Base-by-base conservation (phyloP, 768 basidiomycete genomes). In the Lactarius quietus region DNA sequence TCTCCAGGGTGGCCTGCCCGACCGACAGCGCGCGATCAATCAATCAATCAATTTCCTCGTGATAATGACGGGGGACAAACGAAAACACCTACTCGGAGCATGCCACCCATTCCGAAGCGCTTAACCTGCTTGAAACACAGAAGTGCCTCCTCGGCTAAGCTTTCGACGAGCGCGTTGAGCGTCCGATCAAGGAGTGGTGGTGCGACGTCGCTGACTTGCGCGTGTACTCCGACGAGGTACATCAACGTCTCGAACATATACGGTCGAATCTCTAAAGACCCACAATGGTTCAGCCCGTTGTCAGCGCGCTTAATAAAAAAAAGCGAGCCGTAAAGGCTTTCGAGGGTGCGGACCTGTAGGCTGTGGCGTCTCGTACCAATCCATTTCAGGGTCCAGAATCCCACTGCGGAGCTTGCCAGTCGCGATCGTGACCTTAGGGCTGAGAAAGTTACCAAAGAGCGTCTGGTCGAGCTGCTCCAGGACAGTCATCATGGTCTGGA, bases 61-160 rank as follows among this genome's bases (percentile, higher is more conserved):
- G 48, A 26, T 14, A n/a, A 56, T 15, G 20, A 56, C 1, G 20
- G 10, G 15, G 51, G n/a, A 39, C 35, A 61, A 31, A 64, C 55
- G 41, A 20, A 20, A 41, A 81, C 89, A 65, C 74, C 41, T 48
- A 97, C 95, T 56, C 93, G 86, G 52, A 99, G 82, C 97, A 98
- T 98, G 10, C 97, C 97, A 35, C 97, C 97, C 89, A 98, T 97
- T 20, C 95, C 95, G 73, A 97, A 98, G 57, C 88, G 84, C 72
- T 88, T 89, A 48, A 98, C 87, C 76, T 95, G 88, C 70, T 84
- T 84, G 83, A 99, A 95, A 75, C 88, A 92, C 17, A 81, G 82
- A 61, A 98, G 79, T 0, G 95, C 90, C 71, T 95, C 93, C 10
- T 85, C 82, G 17, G 94, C 90, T 20, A 96, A 79, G 64, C 90